Base-by-base conservation (phyloP, 345 rosid species). In the Clarkia xantiana region DNA sequence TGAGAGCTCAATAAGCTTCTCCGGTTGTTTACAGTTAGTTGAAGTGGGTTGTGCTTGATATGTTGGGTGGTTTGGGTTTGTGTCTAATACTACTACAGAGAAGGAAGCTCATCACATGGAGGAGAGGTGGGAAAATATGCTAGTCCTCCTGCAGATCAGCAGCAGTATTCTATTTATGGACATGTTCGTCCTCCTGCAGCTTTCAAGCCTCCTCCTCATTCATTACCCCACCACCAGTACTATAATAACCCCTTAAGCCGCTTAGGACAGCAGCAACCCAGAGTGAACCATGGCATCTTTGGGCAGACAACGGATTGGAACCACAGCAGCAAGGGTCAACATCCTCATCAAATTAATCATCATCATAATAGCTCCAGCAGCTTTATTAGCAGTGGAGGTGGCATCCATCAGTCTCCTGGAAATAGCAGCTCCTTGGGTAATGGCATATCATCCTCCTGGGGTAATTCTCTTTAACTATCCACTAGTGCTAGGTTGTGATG, bases 221-320 rank as follows among this genome's bases (percentile, higher is more conserved):
- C 66, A 49, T 64, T 55, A 51, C 68, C 84, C 12, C 93, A 80
- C 47, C 44, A 67, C 45, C 42, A 84, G 3, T 90, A 84, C 60
- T 29, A 29, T 29, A 29, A 29, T 29, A 91, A 76, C 71, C 71
- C 85, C 54, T 88, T 88, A 7, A 91, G 98, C 66, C 94, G 96
- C 45, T 79, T 91, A 63, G 84, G 96, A 49, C 98, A 91, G 58
- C 93, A 76, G 58, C 78, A 78, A 51, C 93, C 62, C 29, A 74
- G 76, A 60, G 54, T 40, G 51, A 69, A 72, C 58, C 72, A 81
- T 44, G 86, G 78, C 54, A 81, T 93, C 61, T 55, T 75, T 46
- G 46, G 69, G 42, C 53, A 67, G 47, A 51, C 71, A 46, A 50
- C 67, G 56, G 78, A 53, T 62, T 64, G 79, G 55, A 69, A 75